Percentiles rank a stretch among this genome's conserved stretches.
Evolutionary conservation across 768 basidiomycete species (phyloP).

Genomic region (Filobasidium floriforme): DNA sequence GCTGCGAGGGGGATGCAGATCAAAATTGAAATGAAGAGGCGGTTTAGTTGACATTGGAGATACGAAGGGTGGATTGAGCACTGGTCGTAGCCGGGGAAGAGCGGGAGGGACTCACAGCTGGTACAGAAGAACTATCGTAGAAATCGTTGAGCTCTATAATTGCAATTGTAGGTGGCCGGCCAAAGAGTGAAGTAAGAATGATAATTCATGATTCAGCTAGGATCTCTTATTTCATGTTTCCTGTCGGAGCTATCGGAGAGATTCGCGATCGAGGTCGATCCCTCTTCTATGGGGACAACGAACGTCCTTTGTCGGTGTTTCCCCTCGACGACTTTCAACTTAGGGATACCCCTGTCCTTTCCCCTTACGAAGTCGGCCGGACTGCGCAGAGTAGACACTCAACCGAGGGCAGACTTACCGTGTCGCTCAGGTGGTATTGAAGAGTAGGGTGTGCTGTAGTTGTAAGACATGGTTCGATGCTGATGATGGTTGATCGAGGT

Average conservation of each 20-base stretch:
- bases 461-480: background rate
- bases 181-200: background rate
- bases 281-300: background rate
- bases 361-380: background rate
- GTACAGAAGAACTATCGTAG: conserved; percentile 23
- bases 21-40: no score
- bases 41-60: no score
- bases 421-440: background rate
- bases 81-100: background rate
- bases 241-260: background rate
- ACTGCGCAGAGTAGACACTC: background rate
- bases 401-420: background rate
- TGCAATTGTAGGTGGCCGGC: no score
- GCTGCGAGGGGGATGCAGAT: no score
- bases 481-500: no score
- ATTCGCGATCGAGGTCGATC: background rate
- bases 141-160: conserved; percentile 27
- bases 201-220: no score
- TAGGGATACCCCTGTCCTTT: background rate
- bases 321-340: background rate
- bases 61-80: no score
- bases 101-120: conserved; percentile 24
- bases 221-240: no score
- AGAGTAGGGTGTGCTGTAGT: background rate
- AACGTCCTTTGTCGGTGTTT: background rate